Evolutionary conservation across 768 basidiomycete species (phyloP), one percentile per base, ranked within the genome.

Genomic region (Leccinum longicurvipes): DNA sequence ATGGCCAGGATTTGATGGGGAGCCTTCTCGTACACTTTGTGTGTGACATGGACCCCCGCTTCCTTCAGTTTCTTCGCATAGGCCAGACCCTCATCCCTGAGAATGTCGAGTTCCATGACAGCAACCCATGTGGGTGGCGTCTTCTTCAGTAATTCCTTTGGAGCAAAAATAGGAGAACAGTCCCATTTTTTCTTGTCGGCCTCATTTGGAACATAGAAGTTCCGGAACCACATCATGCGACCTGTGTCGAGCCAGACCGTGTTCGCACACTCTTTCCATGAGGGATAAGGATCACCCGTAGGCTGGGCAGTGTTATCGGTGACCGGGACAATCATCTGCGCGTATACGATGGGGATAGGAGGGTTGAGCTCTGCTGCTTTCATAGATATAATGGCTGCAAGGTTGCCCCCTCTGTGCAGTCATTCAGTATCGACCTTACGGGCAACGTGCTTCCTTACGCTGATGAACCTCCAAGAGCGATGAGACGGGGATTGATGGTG

Each of bases 1-100:
- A 89, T 86, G 6, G 82, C 83, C 80, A 89, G 82, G 42, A 87
- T 81, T 1, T 81, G 86, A 73, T 89, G 87, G 27, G 87, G 88
- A 4, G 82, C 84, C 14, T 78, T 79, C 61, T 79, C 75, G 67
- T 89, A 90, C 21, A 83, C 67, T 62, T 78, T 79, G 3, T 80
- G 70, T 54, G 85, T 78, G 12, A 81, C 81, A 21, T 76, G 66
- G 15, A 85, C 80, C 1, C 85, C 86, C 1, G 73, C 76, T 31
- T 73, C 68, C 60, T 63, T 75, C 64, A 91, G 62, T 68, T 80
- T 85, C 59, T 83, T 75, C 0, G 78, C 86, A 59, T 85, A 91
- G 25, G 74, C 77, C 6, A 86, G 71, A 0, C 86, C 89, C 63
- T 91, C 89, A 44, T 83, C 83, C 36, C 78, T 74, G 61, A 91